Base-by-base conservation (phyloP, 768 basidiomycete species). In the Lactarius evosmus region DNA sequence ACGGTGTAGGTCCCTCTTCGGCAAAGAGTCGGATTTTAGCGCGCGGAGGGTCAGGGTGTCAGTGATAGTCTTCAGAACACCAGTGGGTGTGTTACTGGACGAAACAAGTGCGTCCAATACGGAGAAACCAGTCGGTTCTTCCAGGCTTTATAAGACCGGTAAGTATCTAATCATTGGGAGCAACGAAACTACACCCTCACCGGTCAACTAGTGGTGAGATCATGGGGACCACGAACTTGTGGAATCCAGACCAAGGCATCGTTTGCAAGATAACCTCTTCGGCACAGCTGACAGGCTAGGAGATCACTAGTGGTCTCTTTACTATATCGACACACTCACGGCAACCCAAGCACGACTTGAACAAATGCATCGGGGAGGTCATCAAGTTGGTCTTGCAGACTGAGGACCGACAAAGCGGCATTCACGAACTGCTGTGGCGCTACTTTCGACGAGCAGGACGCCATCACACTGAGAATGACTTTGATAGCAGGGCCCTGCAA, bases 371-470 rank as follows among this genome's bases (percentile, higher is more conserved):
- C 32, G 11, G 73, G 61, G 22, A 90, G 75, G 8, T 70, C 69
- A 50, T 82, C 78, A 16, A 88, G 67, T 61, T 81, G 78, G 17
- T 83, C 76, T 73, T 93, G 89, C 9, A 84, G 75, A 25, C 81
- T 81, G 67, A 85, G 86, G 2, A 95, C 77, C 1, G 87, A 83
- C 27, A 92, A 75, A 0, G 84, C 72, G 1, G 90, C 83, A 50
- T 82, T 87, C 4, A 91, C 72, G 41, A 89, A 82, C 67, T 92
- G 88, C 25, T 78, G 76, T 1, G 82, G 76, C 1, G 79, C 75
- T 1, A 86, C 82, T 4, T 74, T 74, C 12, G 74, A 69, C 6
- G 83, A 84, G 69, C 80, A 82, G 22, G 75, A 74, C 4, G 82
- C 70, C 75, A 93, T 85, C 2, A 81, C 72, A 34, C 72, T 72